A percentile compares a stretch with the other conserved stretches of the same genome.
These are phyloP conservation scores for Sugiyamaella smithiae DNA, from an alignment of 805 yeast genomes.

Conservation along the genomic window DNA sequence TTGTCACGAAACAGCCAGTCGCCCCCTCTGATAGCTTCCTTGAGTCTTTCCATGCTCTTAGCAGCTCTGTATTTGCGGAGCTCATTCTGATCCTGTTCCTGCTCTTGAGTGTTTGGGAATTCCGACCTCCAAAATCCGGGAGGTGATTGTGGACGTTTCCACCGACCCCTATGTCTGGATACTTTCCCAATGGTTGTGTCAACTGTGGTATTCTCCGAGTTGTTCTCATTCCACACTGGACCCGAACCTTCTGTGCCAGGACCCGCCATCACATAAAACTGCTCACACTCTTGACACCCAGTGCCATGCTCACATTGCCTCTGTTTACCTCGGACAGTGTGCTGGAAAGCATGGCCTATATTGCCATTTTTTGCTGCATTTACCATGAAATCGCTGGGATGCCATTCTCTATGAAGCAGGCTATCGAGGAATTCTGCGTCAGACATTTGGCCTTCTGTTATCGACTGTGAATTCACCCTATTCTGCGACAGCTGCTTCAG, in stretches of 20 bases:
- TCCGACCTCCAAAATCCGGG: conserved; percentile 60
- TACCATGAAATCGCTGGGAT: conserved; percentile 39
- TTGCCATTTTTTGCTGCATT: conserved; percentile 36
- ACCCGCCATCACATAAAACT: conserved; percentile 36
- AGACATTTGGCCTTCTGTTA: background rate
- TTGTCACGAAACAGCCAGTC: conserved; percentile 45
- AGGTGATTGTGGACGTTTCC: conserved; percentile 46
- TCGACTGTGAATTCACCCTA: background rate
- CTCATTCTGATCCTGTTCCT: conserved; percentile 38
- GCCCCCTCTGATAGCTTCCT: conserved; percentile 43
- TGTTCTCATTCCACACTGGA: conserved; percentile 31
- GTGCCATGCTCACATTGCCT: conserved; percentile 37
- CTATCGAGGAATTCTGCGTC: background rate
- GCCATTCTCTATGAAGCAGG: conserved; percentile 30
- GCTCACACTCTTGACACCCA: conserved; percentile 36
- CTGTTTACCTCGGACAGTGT: conserved; percentile 34
- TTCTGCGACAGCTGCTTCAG: background rate
- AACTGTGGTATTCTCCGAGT: conserved; percentile 1
- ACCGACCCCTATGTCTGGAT: conserved; percentile 30
- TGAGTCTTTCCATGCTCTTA: conserved; percentile 45
- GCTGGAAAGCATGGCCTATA: conserved; percentile 33
- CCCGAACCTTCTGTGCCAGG: conserved; percentile 27
- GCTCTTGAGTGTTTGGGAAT: conserved; percentile 57
- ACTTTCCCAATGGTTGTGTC: conserved; percentile 16
- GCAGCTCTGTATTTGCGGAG: conserved; percentile 34